phyloP scores from a whole-genome alignment of 176 grass and related monocot species.

The Aegilops longissima region DNA sequence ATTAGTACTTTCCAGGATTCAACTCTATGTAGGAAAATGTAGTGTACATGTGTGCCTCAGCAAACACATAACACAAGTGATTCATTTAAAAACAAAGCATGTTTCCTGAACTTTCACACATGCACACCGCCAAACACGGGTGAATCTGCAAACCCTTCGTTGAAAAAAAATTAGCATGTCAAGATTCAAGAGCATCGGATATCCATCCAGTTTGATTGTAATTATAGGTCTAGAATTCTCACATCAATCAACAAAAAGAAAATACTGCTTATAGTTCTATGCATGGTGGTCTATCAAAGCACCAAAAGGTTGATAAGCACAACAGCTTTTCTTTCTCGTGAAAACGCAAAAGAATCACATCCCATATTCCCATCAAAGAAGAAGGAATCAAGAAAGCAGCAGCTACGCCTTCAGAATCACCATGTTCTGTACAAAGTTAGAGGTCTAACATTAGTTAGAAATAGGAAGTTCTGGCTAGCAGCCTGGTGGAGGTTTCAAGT shows the following conservation, averaged over 20 bases:
- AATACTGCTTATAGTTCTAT: constrained; percentile 3
- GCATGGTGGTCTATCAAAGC: constrained; percentile 22
- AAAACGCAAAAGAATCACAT: constrained; percentile 24
- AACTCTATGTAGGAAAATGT: not conserved
- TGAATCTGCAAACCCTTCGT: not conserved
- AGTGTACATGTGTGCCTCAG: not conserved
- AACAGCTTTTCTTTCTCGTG: constrained; percentile 29
- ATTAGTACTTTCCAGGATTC: not conserved
- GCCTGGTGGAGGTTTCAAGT: not conserved
- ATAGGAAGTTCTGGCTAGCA: not conserved
- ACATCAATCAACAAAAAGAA: constrained; percentile 23
- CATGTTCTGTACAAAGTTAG: constrained; percentile 3
- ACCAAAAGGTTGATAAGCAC: constrained; percentile 47
- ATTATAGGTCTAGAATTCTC: constrained; percentile 1
- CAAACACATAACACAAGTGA: not conserved
- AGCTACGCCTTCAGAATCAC: constrained; percentile 21
- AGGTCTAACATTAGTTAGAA: not conserved
- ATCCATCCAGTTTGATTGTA: not conserved
- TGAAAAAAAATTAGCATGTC: not conserved
- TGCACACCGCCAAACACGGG: not conserved
- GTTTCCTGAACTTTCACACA: not conserved
- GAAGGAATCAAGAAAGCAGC: constrained; percentile 26
- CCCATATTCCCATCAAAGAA: constrained; percentile 1
- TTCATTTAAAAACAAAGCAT: not conserved
- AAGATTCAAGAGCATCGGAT: not conserved